Conservation (phyloP, 305 asterid genomes). For the Fraxinus ornus region DNA sequence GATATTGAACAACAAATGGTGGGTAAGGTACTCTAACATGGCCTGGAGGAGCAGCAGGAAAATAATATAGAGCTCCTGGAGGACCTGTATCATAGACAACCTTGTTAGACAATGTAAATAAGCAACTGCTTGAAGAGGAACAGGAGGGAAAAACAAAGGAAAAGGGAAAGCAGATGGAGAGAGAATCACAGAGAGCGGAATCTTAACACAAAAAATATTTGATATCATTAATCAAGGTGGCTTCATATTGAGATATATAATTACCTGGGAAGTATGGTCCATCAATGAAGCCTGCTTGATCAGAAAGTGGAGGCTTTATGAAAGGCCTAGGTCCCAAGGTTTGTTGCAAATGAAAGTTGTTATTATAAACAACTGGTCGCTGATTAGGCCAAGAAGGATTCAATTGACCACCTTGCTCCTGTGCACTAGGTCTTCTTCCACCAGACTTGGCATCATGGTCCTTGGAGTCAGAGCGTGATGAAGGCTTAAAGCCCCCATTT, state of each 20-base stretch:
- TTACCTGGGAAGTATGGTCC: constrained; percentile 65
- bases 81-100: constrained; percentile 54
- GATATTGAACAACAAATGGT: constrained; percentile 58
- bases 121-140: constrained; percentile 1
- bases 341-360: constrained; percentile 50
- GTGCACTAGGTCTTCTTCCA: constrained; percentile 50
- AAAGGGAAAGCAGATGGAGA: neutral
- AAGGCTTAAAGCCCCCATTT: constrained; percentile 53
- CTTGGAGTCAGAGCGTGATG: constrained; percentile 39
- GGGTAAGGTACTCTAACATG: constrained; percentile 62
- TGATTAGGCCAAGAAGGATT: constrained; percentile 43
- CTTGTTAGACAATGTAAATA: constrained; percentile 24
- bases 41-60: constrained; percentile 60
- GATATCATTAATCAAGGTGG: neutral
- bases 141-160: neutral
- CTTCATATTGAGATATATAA: constrained; percentile 16
- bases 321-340: constrained; percentile 63
- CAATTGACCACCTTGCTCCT: constrained; percentile 44
- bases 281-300: constrained; percentile 54
- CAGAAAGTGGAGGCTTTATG: constrained; percentile 49
- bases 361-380: constrained; percentile 47
- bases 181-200: neutral
- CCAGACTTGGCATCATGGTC: constrained; percentile 48
- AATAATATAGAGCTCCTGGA: constrained; percentile 58
- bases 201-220: neutral